Evolutionary conservation across 306 rosid genomes (phyloP), one percentile per base, ranked within the genome.

Genomic region (Cicer yamashitae): DNA sequence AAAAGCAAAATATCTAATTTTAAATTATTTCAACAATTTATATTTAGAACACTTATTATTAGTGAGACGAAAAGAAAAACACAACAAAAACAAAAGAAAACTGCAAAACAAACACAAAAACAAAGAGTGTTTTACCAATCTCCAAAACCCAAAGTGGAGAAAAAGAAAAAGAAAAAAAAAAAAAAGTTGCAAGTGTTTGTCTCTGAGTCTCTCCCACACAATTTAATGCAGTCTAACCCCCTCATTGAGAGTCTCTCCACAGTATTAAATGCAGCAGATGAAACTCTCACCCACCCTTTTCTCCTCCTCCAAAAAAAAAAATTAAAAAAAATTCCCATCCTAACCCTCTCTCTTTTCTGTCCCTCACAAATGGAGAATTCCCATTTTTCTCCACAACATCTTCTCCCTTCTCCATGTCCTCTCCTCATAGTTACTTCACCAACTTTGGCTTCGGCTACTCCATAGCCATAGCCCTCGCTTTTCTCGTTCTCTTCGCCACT

Each of bases 391-490:
- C 78, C 71, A 52, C 84, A 59, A 4, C 82, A 4, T 71, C 72
- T 1, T 65, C 25, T 3, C 46, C 20, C 1, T 15, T 3, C 53
- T 20, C 46, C 52, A 75, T 76, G 75, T 65, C 79, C 56, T 57
- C 76, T 37, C 50, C 77, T 2, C 72, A 79, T 83, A 6, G 81
- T 70, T 87, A 86, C 85, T 57, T 94, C 85, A n/a, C 94, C 68
- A 82, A 84, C 60, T 75, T 91, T 37, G 98, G 98, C 78, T 87
- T 94, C 20, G 98, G 97, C 88, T 94, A 94, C 81, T 86, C 93
- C 83, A 94, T 94, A 66, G 98, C 96, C 88, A 86, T 94, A 67
- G 89, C 94, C 75, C 89, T 94, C 7, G 93, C 83, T 75, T 90
- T 91, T 66, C 96, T 94, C 59, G 82, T 94, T 67, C 94, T 94